Base-by-base conservation (phyloP, 164 flowering plant species). In the Akebia trifoliata region DNA sequence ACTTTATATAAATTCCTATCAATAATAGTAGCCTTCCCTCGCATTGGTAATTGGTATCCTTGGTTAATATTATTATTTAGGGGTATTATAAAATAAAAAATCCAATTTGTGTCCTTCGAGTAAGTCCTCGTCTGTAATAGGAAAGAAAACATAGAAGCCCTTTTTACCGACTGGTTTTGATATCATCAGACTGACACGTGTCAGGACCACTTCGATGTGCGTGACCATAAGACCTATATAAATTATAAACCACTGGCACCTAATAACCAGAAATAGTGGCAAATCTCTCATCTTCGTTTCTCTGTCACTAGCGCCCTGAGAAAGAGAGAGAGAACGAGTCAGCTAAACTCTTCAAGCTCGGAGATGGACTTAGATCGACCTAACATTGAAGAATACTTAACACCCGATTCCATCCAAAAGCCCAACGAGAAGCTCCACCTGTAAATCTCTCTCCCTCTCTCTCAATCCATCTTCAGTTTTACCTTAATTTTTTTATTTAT, bases 301-400 rank as follows among this genome's bases (percentile, higher is more conserved):
- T 47, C 6, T 46, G 15, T 9, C 28, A 14, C 18, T 38, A 14
- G 14, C 34, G 7, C 25, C 10, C 34, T 6, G 35, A 1, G 17
- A 31, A 18, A 46, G 39, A 34, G n/a, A n/a, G 31, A 9, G 36
- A 50, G 31, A 40, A 15, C 17, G 44, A 21, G 44, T 15, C 20
- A 54, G 54, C 63, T 79, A 20, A 64, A 60, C 10, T 42, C 81
- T 0, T 72, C 84, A 0, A 68, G 69, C 66, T 79, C 79, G 5
- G 92, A 86, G 56, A 62, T 86, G 72, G 97, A 93, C 63, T 60
- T 87, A 59, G 97, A 86, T 77, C 85, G 83, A 2, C 97, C 97
- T 17, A 82, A 84, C 65, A 67, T 84, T 48, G 97, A 93, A 62
- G 97, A 93, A 36, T 93, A 93, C 55, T 84, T 90, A 15, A 83